Conservation (phyloP, 2,329 filamentous ascomycete species). For the Sarocladium brachiariae region DNA sequence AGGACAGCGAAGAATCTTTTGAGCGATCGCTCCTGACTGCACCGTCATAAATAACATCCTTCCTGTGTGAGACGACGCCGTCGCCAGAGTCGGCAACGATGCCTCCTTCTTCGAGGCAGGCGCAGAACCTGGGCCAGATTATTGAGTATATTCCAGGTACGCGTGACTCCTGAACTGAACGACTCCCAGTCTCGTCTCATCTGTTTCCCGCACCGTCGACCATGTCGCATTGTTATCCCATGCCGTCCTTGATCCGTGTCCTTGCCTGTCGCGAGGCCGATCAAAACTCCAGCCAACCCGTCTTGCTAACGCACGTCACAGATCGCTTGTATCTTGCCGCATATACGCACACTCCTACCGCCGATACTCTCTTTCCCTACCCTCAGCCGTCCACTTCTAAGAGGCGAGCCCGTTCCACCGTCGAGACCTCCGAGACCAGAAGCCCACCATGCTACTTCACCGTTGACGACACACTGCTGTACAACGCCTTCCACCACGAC, state of each 20-base stretch:
- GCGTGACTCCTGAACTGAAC: slow-evolving; percentile 18
- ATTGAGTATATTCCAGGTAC: slow-evolving; percentile 94
- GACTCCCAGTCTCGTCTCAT: background rate
- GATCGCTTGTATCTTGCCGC: slow-evolving; percentile 93
- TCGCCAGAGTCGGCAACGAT: slow-evolving; percentile 30
- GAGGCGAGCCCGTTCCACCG: slow-evolving; percentile 40
- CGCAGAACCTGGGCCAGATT: slow-evolving; percentile 70
- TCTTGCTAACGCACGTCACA: slow-evolving; percentile 28
- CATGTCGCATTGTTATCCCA: slow-evolving; percentile 27
- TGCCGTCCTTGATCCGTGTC: slow-evolving; percentile 6
- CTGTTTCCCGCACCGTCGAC: background rate
- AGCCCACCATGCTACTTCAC: slow-evolving; percentile 85
- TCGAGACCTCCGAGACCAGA: slow-evolving; percentile 19
- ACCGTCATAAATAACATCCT: slow-evolving; percentile 11
- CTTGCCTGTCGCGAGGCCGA: background rate
- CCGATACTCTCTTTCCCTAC: slow-evolving; percentile 82
- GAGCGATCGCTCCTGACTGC: slow-evolving; percentile 1
- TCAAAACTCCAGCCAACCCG: background rate
- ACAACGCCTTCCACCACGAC: slow-evolving; percentile 98
- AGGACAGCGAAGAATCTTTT: too few relatives aligned
- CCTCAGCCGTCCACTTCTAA: slow-evolving; percentile 53
- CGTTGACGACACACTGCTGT: slow-evolving; percentile 83
- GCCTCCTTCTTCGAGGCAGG: slow-evolving; percentile 42
- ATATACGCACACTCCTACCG: slow-evolving; percentile 74
- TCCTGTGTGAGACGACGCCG: slow-evolving; percentile 9